A percentile compares a stretch with the other conserved stretches of the same genome.
phyloP scores from a whole-genome alignment of 495 filamentous ascomycete genomes.

The Paragyromitra xinjiangensis region DNA sequence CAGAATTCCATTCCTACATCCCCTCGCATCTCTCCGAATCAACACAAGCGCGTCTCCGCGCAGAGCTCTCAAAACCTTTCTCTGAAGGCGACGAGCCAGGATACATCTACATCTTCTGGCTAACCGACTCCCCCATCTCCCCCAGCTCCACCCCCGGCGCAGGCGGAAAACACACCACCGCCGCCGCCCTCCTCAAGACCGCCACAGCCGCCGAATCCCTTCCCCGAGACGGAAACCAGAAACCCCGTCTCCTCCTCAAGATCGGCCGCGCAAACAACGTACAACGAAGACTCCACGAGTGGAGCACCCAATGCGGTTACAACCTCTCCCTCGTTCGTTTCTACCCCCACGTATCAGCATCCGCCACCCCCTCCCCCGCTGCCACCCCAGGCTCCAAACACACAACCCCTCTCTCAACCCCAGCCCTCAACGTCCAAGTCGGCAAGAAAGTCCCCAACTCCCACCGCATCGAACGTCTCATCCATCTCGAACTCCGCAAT shows the following conservation, averaged over 20 bases:
- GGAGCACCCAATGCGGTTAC: slow-evolving; percentile 90
- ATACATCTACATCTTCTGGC: slow-evolving; percentile 99
- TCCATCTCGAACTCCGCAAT: slow-evolving; percentile 80
- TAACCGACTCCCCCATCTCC: slow-evolving; percentile 70
- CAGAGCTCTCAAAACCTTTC: slow-evolving; percentile 83
- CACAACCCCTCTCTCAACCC: slow-evolving; percentile 41
- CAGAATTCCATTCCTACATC: slow-evolving; percentile 65
- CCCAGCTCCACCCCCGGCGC: slow-evolving; percentile 63
- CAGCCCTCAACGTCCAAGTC: slow-evolving; percentile 27
- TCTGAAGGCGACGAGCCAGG: slow-evolving; percentile 81
- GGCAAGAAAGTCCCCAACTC: slow-evolving; percentile 79
- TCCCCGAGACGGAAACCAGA: slow-evolving; percentile 65
- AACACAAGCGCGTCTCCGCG: slow-evolving; percentile 64
- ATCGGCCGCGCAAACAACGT: slow-evolving; percentile 93
- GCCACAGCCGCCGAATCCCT: slow-evolving; percentile 67
- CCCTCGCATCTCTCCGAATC: slow-evolving; percentile 69
- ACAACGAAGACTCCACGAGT: slow-evolving; percentile 87
- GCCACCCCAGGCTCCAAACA: too few species aligned
- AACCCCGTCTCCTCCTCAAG: slow-evolving; percentile 83
- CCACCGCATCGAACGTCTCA: slow-evolving; percentile 87
- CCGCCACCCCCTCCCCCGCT: slow-evolving; percentile 41
- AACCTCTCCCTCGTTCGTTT: slow-evolving; percentile 85
- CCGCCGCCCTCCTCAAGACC: slow-evolving; percentile 64
- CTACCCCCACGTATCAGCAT: slow-evolving; percentile 77
- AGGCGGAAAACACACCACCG: slow-evolving; percentile 54